Percentiles rank a stretch among this genome's conserved stretches.
phyloP scores from a whole-genome alignment of 2,329 filamentous ascomycete species.

The Hypoxylon sp. region DNA sequence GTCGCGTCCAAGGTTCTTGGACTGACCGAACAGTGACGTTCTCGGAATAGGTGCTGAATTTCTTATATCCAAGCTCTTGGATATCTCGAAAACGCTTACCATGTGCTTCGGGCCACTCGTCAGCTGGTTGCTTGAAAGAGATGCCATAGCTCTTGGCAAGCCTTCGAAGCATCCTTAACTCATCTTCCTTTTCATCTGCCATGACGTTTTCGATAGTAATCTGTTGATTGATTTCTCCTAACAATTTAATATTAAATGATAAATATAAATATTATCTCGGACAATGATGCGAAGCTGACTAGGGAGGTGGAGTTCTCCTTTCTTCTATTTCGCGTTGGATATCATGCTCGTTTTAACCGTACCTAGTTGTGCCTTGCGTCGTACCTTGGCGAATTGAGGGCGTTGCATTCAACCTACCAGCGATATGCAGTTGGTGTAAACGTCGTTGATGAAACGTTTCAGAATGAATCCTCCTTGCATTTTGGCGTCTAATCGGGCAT shows the following conservation, averaged over 20 bases:
- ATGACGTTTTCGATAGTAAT: not conserved
- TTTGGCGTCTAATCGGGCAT: not conserved
- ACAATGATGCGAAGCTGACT: too few species aligned
- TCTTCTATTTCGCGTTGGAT: not conserved
- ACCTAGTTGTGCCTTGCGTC: not conserved
- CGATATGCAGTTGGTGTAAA: constrained; percentile 3
- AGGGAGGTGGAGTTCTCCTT: too few species aligned
- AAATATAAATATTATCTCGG: not conserved
- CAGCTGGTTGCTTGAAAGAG: constrained; percentile 4
- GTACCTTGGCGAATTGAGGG: not conserved
- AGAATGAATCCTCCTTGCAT: not conserved
- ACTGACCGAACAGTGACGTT: constrained; percentile 9
- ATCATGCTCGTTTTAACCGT: not conserved
- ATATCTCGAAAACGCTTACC: constrained; percentile 8
- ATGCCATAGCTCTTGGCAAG: constrained; percentile 15
- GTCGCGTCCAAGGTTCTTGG: constrained; percentile 17
- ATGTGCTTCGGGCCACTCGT: constrained; percentile 14
- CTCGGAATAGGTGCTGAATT: constrained; percentile 14
- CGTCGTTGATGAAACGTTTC: not conserved
- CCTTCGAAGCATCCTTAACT: constrained; percentile 11
- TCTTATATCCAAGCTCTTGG: constrained; percentile 10
- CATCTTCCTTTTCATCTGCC: constrained; percentile 14
- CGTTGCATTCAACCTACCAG: not conserved
- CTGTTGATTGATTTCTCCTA: not conserved
- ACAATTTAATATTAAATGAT: not conserved